Evolutionary conservation across 768 basidiomycete species (phyloP).

Genomic region (Hemileccinum rubropunctum): DNA sequence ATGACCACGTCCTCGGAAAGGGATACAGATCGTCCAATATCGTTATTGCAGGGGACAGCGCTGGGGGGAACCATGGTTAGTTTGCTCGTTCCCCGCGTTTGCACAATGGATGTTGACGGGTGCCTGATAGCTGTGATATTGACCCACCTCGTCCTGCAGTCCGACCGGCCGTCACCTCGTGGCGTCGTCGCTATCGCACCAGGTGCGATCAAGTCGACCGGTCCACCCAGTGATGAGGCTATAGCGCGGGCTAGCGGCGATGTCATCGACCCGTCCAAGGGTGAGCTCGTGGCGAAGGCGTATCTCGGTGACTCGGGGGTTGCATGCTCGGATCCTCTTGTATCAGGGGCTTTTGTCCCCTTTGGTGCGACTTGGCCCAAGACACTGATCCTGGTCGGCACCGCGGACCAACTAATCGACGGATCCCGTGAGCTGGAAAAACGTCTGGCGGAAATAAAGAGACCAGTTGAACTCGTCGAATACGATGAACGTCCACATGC

Average conservation of each 20-base stretch:
- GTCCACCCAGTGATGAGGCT: background rate
- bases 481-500: constrained; percentile 22
- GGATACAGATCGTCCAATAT: constrained; percentile 24
- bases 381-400: constrained; percentile 22
- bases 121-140: constrained; percentile 19
- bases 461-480: constrained; percentile 22
- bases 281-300: background rate
- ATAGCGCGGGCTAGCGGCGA: constrained; percentile 4
- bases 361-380: constrained; percentile 19
- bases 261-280: background rate
- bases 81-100: background rate
- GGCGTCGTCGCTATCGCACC: constrained; percentile 62
- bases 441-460: background rate
- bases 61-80: constrained; percentile 26
- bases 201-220: background rate
- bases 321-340: constrained; percentile 14
- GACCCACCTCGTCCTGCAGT: constrained; percentile 45
- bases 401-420: constrained; percentile 12
- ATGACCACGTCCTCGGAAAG: constrained; percentile 23
- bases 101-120: background rate
- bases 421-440: constrained; percentile 7
- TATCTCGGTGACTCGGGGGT: constrained; percentile 14
- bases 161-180: constrained; percentile 44
- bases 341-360: constrained; percentile 14
- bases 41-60: constrained; percentile 23